phyloP scores from a whole-genome alignment of 2,329 filamentous ascomycete genomes.

The Dendrostoma leiphaemia region DNA sequence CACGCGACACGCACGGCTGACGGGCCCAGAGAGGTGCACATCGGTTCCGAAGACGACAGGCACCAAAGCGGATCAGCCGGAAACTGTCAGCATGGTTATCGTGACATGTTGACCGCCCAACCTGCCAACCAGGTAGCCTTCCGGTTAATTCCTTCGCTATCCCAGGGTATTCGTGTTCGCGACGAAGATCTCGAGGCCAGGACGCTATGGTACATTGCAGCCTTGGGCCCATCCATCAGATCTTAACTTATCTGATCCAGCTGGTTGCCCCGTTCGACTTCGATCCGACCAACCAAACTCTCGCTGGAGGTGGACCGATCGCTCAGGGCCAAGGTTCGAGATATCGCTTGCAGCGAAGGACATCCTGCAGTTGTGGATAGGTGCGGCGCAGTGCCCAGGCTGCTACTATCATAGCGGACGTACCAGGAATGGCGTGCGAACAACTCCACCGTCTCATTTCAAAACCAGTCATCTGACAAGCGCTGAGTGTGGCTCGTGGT shows the following conservation, averaged over 20 bases:
- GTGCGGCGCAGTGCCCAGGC: background rate
- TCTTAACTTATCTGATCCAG: background rate
- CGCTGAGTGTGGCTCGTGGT: background rate
- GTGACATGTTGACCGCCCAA: no score
- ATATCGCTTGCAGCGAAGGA: background rate
- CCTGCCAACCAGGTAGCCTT: background rate
- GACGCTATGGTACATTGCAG: background rate
- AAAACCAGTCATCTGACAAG: constrained; percentile 4
- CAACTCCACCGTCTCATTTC: background rate
- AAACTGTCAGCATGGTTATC: background rate
- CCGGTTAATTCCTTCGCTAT: background rate
- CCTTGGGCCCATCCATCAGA: background rate
- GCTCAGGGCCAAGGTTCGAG: background rate
- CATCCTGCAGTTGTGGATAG: background rate
- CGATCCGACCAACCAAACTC: background rate
- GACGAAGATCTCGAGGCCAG: background rate
- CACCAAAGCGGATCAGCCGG: background rate
- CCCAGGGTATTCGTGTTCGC: background rate
- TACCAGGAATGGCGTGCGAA: background rate
- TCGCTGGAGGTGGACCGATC: background rate
- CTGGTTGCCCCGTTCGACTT: background rate
- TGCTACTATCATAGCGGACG: background rate
- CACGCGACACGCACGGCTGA: background rate
- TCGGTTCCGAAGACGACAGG: background rate
- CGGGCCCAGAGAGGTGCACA: background rate